Percentiles rank a stretch among this genome's conserved stretches.
These are phyloP conservation scores for Starmerella tilneyi DNA, from an alignment of 805 yeast genomes.

Conservation along the genomic window DNA sequence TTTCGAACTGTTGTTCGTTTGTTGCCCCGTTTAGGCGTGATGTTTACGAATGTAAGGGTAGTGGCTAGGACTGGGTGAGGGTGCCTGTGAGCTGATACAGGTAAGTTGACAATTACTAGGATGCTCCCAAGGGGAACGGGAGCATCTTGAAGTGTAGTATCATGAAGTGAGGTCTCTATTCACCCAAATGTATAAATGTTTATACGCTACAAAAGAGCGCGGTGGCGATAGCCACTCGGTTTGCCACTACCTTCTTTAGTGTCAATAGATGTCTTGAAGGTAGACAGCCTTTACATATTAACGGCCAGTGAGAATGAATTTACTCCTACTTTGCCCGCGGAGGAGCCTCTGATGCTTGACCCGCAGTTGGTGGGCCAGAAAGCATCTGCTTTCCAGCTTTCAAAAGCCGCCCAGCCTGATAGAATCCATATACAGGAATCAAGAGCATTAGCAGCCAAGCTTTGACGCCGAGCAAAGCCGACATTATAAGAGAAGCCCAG, in stretches of 20 bases:
- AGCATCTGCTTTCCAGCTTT: constrained; percentile 20
- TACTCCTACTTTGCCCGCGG: too few relatives aligned
- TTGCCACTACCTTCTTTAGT: too few relatives aligned
- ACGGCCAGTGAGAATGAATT: too few relatives aligned
- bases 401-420: constrained; percentile 22
- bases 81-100: neutral
- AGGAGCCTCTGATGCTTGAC: neutral
- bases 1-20: neutral
- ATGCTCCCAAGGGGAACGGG: too few relatives aligned
- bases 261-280: too few relatives aligned
- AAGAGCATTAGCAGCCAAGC: constrained; percentile 47
- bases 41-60: constrained; percentile 4
- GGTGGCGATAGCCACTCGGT: too few relatives aligned
- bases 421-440: constrained; percentile 21
- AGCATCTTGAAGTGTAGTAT: too few relatives aligned
- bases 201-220: too few relatives aligned
- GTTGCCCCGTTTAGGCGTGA: constrained; percentile 2
- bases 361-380: constrained; percentile 7
- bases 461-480: constrained; percentile 46
- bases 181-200: too few relatives aligned
- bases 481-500: constrained; percentile 45
- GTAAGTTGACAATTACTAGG: too few relatives aligned
- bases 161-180: too few relatives aligned
- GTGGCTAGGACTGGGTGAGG: constrained; percentile 3
- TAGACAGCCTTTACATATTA: too few relatives aligned